A percentile compares a stretch with the other conserved stretches of the same genome.
phyloP scores from a whole-genome alignment of 2,329 filamentous ascomycete species.

The Ploettnerulaceae sp. region DNA sequence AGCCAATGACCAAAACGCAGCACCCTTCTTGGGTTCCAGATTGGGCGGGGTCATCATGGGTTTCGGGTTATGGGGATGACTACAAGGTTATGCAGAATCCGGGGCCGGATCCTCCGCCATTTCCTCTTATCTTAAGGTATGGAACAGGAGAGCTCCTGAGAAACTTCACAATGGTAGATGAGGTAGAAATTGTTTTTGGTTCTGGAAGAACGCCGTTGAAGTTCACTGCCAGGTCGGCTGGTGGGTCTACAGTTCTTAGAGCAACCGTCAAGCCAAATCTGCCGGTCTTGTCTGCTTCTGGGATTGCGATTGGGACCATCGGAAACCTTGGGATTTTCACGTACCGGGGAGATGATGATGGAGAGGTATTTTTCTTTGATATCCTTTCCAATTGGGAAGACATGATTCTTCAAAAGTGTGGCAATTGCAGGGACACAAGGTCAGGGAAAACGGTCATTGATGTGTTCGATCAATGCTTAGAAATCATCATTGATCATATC shows the following conservation, averaged over 20 bases:
- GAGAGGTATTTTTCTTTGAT: slow-evolving; percentile 7
- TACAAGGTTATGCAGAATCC: not conserved
- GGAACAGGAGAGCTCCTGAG: slow-evolving; percentile 1
- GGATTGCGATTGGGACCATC: not conserved
- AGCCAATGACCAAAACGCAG: not conserved
- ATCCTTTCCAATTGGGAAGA: not conserved
- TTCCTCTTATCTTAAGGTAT: not conserved
- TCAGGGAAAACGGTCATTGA: not conserved
- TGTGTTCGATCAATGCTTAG: not conserved
- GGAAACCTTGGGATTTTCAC: not conserved
- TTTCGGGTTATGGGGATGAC: not conserved
- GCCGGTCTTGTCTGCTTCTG: not conserved
- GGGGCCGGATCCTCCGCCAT: slow-evolving; percentile 1
- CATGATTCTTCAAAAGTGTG: not conserved
- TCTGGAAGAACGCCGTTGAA: not conserved
- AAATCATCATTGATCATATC: not conserved
- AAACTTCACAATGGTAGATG: too few relatives aligned
- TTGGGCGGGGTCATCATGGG: not conserved
- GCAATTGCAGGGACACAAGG: not conserved
- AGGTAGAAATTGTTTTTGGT: not conserved
- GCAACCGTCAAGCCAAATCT: not conserved
- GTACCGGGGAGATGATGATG: not conserved
- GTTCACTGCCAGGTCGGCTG: not conserved
- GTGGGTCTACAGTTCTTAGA: not conserved
- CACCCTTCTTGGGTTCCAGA: not conserved